Conservation (phyloP, 805 yeast genomes). For the Cyberlindnera mrakii region DNA sequence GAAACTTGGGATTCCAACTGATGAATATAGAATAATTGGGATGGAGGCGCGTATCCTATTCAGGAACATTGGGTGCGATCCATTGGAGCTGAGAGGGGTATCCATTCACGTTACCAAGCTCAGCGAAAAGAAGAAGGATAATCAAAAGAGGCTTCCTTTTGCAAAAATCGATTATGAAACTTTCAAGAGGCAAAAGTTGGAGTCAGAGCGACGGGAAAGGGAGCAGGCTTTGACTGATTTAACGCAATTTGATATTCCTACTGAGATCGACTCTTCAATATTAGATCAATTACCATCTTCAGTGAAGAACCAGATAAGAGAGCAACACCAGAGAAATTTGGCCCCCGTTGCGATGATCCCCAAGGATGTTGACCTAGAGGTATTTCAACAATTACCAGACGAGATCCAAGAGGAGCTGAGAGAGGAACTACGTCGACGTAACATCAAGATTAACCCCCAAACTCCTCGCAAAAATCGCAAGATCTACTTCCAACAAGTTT, state of each 20-base stretch:
- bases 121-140: conserved; percentile 24
- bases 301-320: conserved; percentile 9
- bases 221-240: neutral
- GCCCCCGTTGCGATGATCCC: conserved; percentile 20
- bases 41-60: conserved; percentile 53
- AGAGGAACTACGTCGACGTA: conserved; percentile 42
- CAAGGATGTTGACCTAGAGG: conserved; percentile 53
- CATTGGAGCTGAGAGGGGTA: conserved; percentile 70
- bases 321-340: conserved; percentile 12
- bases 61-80: conserved; percentile 52
- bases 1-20: conserved; percentile 54
- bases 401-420: conserved; percentile 60
- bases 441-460: conserved; percentile 17
- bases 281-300: conserved; percentile 22
- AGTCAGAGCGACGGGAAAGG: neutral
- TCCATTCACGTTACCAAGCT: conserved; percentile 65
- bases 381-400: conserved; percentile 56
- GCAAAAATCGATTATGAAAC: conserved; percentile 15
- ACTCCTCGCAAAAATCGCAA: conserved; percentile 17
- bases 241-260: conserved; percentile 23
- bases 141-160: conserved; percentile 31
- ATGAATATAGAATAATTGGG: conserved; percentile 53
- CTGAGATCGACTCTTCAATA: conserved; percentile 24
- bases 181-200: conserved; percentile 6
- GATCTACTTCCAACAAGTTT: conserved; percentile 20